Evolutionary conservation across 768 basidiomycete species (phyloP).

Genomic region (Vararia minispora): DNA sequence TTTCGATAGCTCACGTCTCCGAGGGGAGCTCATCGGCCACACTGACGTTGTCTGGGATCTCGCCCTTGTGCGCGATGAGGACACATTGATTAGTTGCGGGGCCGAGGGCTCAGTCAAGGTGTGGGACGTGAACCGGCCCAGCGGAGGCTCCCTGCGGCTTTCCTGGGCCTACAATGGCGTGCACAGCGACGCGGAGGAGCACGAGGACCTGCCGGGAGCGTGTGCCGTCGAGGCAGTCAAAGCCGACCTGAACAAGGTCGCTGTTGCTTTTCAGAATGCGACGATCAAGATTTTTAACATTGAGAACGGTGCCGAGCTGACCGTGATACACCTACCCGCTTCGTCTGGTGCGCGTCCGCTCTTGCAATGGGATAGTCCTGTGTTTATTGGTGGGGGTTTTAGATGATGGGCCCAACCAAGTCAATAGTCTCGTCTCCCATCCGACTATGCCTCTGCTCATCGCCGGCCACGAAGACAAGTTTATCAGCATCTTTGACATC

Average conservation of each 20-base stretch:
- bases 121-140: slow-evolving; percentile 75
- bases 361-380: slow-evolving; percentile 6
- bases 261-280: slow-evolving; percentile 84
- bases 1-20: slow-evolving; percentile 68
- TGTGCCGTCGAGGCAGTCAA: slow-evolving; percentile 80
- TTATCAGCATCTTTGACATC: slow-evolving; percentile 83
- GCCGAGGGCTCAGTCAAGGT: slow-evolving; percentile 90
- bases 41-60: slow-evolving; percentile 97
- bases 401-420: slow-evolving; percentile 72
- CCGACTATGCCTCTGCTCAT: slow-evolving; percentile 83
- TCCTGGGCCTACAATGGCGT: slow-evolving; percentile 76
- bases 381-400: slow-evolving; percentile 14
- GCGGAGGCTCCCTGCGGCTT: slow-evolving; percentile 53
- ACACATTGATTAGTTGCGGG: slow-evolving; percentile 78
- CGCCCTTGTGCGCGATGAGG: slow-evolving; percentile 73
- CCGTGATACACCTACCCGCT: slow-evolving; percentile 30
- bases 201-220: slow-evolving; percentile 46
- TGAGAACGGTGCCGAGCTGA: slow-evolving; percentile 73
- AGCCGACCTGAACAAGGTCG: slow-evolving; percentile 73
- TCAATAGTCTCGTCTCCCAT: slow-evolving; percentile 82
- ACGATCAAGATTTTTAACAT: slow-evolving; percentile 87
- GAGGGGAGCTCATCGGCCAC: slow-evolving; percentile 81
- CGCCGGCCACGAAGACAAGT: slow-evolving; percentile 90
- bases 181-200: slow-evolving; percentile 33
- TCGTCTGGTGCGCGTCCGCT: not conserved